Percentiles rank a stretch among this genome's conserved stretches.
These are phyloP conservation scores for Stygiomarasmius scandens DNA, from an alignment of 1,284 basidiomycete species.

Conservation along the genomic window DNA sequence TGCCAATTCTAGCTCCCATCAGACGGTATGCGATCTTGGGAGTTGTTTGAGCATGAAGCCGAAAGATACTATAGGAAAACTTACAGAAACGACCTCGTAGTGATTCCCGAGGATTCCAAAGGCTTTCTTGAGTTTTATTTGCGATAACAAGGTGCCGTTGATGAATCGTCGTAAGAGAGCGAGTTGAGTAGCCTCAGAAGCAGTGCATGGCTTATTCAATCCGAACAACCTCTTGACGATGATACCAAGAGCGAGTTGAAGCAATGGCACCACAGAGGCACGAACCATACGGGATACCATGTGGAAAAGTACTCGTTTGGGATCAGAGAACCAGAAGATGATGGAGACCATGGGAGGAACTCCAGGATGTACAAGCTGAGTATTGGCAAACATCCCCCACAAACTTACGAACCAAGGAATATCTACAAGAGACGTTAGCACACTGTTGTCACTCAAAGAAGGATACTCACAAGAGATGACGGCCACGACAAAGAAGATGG, in stretches of 20 bases:
- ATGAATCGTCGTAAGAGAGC: constrained; percentile 40
- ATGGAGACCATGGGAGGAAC: constrained; percentile 40
- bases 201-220: constrained; percentile 33
- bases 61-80: constrained; percentile 7
- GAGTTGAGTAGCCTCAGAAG: constrained; percentile 31
- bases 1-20: constrained; percentile 50
- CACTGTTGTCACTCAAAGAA: too few species aligned
- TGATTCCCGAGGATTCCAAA: constrained; percentile 45
- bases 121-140: constrained; percentile 34
- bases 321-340: constrained; percentile 46
- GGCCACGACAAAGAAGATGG: constrained; percentile 36
- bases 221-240: constrained; percentile 43
- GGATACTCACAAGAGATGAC: constrained; percentile 17
- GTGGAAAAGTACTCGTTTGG: constrained; percentile 41
- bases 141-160: constrained; percentile 38
- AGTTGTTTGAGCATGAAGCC: background rate
- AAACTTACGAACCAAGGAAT: constrained; percentile 45
- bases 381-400: constrained; percentile 38
- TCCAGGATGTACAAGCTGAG: constrained; percentile 24
- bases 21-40: constrained; percentile 38
- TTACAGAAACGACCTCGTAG: constrained; percentile 44
- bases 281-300: constrained; percentile 39
- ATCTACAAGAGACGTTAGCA: constrained; percentile 30
- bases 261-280: constrained; percentile 37
- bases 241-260: constrained; percentile 42